Conservation (phyloP, 768 basidiomycete genomes). For the Leccinum variicolor region DNA sequence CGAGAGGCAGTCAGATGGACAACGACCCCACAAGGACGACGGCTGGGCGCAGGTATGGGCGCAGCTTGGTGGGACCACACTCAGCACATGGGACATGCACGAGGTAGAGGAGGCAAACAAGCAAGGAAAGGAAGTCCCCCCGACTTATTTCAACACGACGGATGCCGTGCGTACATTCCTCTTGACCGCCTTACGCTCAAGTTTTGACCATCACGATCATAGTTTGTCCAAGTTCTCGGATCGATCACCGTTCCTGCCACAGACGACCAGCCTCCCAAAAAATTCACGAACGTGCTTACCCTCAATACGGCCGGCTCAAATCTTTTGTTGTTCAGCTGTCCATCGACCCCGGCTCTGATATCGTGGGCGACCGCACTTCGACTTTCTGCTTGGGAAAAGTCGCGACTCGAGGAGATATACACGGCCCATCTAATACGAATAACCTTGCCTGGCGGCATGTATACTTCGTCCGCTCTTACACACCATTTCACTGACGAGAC, state of each 20-base stretch:
- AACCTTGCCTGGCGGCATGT: slow-evolving; percentile 51
- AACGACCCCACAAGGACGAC: slow-evolving; percentile 65
- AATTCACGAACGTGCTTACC: slow-evolving; percentile 77
- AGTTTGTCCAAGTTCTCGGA: slow-evolving; percentile 81
- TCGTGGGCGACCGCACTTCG: slow-evolving; percentile 94
- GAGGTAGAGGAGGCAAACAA: slow-evolving; percentile 82
- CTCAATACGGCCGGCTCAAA: slow-evolving; percentile 95
- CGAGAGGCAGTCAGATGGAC: slow-evolving; percentile 76
- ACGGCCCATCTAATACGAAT: slow-evolving; percentile 90
- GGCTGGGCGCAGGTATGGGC: slow-evolving; percentile 87
- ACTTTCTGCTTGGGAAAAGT: slow-evolving; percentile 91
- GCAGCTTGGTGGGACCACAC: slow-evolving; percentile 83
- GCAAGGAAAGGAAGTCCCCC: slow-evolving; percentile 79
- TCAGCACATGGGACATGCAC: slow-evolving; percentile 91
- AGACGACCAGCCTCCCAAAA: slow-evolving; percentile 45
- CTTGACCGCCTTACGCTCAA: background rate
- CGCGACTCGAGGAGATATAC: slow-evolving; percentile 94
- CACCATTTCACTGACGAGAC: slow-evolving; percentile 9
- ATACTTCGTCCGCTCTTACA: slow-evolving; percentile 25
- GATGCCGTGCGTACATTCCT: slow-evolving; percentile 65
- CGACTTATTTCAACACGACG: slow-evolving; percentile 81
- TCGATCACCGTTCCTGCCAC: slow-evolving; percentile 64
- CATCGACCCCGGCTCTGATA: slow-evolving; percentile 60
- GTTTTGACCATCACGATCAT: slow-evolving; percentile 5
- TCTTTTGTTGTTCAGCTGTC: slow-evolving; percentile 84